These are phyloP conservation scores for Amphicarpaea edgeworthii DNA, from an alignment of 306 rosid genomes.

Conservation along the genomic window DNA sequence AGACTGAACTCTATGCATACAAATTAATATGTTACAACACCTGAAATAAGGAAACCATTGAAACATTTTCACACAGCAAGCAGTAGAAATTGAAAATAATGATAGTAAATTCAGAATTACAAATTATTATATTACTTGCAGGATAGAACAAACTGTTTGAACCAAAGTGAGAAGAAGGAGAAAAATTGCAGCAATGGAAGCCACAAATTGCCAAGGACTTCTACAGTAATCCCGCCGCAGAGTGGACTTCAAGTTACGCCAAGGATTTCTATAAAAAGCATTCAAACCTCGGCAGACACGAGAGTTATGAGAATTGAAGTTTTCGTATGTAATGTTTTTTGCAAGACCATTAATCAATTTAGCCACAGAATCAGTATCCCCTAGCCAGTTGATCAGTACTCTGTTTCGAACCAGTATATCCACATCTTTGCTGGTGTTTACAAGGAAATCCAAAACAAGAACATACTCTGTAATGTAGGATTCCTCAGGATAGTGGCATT, in stretches of 20 bases:
- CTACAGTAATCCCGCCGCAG: conserved; percentile 48
- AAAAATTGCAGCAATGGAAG: conserved; percentile 43
- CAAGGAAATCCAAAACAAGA: conserved; percentile 39
- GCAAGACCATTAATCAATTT: conserved; percentile 37
- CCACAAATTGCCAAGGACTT: conserved; percentile 45
- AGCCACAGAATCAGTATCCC: conserved; percentile 47
- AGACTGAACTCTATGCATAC: too few species aligned
- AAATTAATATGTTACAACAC: too few species aligned
- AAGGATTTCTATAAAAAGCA: conserved; percentile 33
- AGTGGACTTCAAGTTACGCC: conserved; percentile 38
- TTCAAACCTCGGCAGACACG: conserved; percentile 31
- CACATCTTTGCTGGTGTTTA: conserved; percentile 43
- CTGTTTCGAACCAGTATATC: conserved; percentile 33
- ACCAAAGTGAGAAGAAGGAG: conserved; percentile 43
- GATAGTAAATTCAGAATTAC: too few species aligned
- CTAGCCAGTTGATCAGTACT: conserved; percentile 40
- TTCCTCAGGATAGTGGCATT: conserved; percentile 36
- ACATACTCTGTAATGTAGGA: conserved; percentile 45
- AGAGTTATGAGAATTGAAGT: conserved; percentile 30
- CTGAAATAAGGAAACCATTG: too few species aligned
- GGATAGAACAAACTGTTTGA: conserved; percentile 50
- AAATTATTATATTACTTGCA: conserved; percentile 32
- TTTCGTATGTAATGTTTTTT: neutral
- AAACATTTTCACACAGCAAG: too few species aligned
- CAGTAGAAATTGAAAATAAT: too few species aligned